These are phyloP conservation scores for Globisporangium cystogenes DNA, from an alignment of 352 stramenopile species.

Conservation along the genomic window DNA sequence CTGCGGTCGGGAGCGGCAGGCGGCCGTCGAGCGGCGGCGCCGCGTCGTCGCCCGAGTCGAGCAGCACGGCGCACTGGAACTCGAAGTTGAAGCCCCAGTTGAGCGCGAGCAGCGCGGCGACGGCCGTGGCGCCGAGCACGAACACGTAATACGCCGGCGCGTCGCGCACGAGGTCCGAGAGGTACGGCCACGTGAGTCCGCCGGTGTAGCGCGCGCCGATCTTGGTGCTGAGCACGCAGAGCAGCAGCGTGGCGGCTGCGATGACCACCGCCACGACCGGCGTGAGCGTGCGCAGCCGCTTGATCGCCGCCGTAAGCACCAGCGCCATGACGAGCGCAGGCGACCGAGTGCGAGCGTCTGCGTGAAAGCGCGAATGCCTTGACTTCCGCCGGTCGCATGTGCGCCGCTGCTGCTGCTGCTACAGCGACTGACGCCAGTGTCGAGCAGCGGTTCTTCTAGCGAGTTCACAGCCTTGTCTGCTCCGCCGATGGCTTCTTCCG, in stretches of 20 bases:
- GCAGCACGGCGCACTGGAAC: slow-evolving; percentile 27
- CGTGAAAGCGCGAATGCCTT: slow-evolving; percentile 2
- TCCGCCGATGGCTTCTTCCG: too few relatives aligned
- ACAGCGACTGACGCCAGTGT: too few relatives aligned
- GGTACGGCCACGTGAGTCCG: slow-evolving; percentile 43
- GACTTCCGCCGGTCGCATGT: too few relatives aligned
- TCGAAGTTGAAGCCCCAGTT: slow-evolving; percentile 42
- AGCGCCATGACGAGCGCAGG: too few relatives aligned
- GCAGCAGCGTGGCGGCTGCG: slow-evolving; percentile 31
- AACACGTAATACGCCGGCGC: slow-evolving; percentile 35
- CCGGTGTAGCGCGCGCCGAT: slow-evolving; percentile 34
- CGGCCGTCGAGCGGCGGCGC: not conserved
- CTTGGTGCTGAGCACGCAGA: slow-evolving; percentile 37
- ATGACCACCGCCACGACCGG: slow-evolving; percentile 26
- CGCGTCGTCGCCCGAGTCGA: not conserved
- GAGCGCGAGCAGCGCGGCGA: slow-evolving; percentile 25
- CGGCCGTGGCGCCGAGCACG: slow-evolving; percentile 20
- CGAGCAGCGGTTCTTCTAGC: too few relatives aligned
- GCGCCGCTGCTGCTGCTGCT: too few relatives aligned
- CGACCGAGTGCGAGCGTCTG: not conserved
- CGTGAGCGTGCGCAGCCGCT: slow-evolving; percentile 2
- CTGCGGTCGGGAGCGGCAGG: slow-evolving; percentile 2
- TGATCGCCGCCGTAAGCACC: not conserved
- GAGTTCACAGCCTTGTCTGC: too few relatives aligned
- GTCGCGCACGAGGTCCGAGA: slow-evolving; percentile 45